Conservation (phyloP, 2,329 filamentous ascomycete species). For the Sphaerulina vaccinii region DNA sequence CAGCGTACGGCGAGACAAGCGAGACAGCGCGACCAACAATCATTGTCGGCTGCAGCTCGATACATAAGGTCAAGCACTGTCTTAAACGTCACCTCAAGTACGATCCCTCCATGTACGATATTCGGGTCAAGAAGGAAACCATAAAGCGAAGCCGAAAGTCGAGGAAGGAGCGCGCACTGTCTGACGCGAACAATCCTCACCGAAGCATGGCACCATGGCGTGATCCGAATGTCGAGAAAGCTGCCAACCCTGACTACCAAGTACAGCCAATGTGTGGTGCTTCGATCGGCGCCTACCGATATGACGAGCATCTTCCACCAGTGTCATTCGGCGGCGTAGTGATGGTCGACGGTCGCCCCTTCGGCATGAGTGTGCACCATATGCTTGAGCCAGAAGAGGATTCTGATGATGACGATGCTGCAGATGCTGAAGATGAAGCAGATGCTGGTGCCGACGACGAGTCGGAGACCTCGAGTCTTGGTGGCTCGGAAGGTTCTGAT, state of each 20-base stretch:
- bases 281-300: constrained; percentile 87
- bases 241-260: constrained; percentile 74
- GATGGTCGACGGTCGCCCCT: constrained; percentile 77
- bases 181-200: constrained; percentile 20
- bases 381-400: constrained; percentile 73
- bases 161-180: constrained; percentile 38
- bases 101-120: constrained; percentile 61
- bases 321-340: constrained; percentile 89
- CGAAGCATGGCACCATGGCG: constrained; percentile 31
- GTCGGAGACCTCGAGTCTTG: constrained; percentile 34
- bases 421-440: constrained; percentile 42
- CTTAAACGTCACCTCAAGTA: constrained; percentile 70
- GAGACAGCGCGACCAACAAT: constrained; percentile 69
- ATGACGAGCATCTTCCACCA: constrained; percentile 80
- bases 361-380: constrained; percentile 95
- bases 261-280: constrained; percentile 77
- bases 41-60: constrained; percentile 73
- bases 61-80: constrained; percentile 68
- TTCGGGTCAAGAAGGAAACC: constrained; percentile 66
- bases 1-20: constrained; percentile 68
- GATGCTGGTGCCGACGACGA: constrained; percentile 39
- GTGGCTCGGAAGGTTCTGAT: constrained; percentile 52
- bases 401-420: constrained; percentile 51
- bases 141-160: constrained; percentile 24
- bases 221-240: constrained; percentile 32